Conservation (phyloP, 805 yeast species). For the Sugiyamaella marilandica region DNA sequence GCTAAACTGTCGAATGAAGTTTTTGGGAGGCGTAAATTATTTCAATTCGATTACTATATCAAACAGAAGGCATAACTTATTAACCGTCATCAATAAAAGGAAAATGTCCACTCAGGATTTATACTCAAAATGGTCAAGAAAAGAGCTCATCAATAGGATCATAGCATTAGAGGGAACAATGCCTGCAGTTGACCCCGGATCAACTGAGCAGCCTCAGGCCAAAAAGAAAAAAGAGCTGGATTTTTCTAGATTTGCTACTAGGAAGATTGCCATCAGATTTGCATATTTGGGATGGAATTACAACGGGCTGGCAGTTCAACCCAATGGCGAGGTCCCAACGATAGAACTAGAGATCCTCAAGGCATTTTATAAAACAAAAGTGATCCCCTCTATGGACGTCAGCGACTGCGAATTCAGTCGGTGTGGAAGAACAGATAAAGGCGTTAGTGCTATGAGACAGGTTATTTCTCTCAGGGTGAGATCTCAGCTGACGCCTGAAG, state of each 20-base stretch:
- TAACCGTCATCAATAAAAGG: neutral
- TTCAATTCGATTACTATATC: too few species aligned
- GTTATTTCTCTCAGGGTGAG: conserved; percentile 78
- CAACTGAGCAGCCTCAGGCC: conserved; percentile 14
- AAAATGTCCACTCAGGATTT: conserved; percentile 1
- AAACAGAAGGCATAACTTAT: too few species aligned
- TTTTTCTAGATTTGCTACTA: conserved; percentile 53
- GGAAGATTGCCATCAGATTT: conserved; percentile 76
- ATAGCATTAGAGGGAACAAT: conserved; percentile 46
- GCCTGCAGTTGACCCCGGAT: neutral
- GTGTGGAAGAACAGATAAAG: conserved; percentile 93
- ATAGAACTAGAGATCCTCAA: conserved; percentile 73
- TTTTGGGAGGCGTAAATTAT: too few species aligned
- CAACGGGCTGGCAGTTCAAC: conserved; percentile 81
- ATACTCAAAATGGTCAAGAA: conserved; percentile 60
- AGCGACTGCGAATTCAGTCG: conserved; percentile 69
- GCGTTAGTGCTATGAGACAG: conserved; percentile 97
- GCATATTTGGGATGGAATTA: conserved; percentile 92
- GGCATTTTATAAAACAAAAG: conserved; percentile 61
- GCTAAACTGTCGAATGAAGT: too few species aligned
- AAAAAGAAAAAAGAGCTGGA: conserved; percentile 51
- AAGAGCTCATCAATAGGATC: conserved; percentile 56
- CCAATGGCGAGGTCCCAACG: conserved; percentile 71
- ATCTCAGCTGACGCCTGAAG: conserved; percentile 58
- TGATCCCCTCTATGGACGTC: conserved; percentile 56